phyloP scores from a whole-genome alignment of 75 land plant species.

The Larix kaempferi region DNA sequence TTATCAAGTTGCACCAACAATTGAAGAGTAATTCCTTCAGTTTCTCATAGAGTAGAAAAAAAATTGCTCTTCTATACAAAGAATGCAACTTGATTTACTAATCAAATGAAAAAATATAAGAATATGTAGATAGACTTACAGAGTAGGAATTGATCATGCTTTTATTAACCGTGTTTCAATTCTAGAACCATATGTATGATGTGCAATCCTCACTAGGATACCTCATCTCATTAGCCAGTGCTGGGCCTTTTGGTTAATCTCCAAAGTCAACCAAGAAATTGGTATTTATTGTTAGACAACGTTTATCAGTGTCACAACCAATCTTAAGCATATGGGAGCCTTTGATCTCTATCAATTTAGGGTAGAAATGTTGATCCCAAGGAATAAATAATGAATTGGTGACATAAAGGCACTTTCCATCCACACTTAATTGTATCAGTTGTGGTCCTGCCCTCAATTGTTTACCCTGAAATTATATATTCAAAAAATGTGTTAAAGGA shows the following conservation, averaged over 20 bases:
- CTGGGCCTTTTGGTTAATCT: conserved; percentile 34
- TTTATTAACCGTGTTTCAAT: too few relatives aligned
- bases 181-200: too few relatives aligned
- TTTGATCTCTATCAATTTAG: conserved; percentile 24
- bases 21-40: too few relatives aligned
- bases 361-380: conserved; percentile 46
- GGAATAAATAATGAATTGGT: conserved; percentile 46
- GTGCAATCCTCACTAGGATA: too few relatives aligned
- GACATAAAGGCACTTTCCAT: conserved; percentile 45
- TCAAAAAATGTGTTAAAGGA: conserved; percentile 20
- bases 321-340: conserved; percentile 46
- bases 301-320: conserved; percentile 35
- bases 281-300: too few relatives aligned
- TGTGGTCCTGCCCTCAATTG: conserved; percentile 45
- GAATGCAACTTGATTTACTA: too few relatives aligned
- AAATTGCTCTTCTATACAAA: too few relatives aligned
- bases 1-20: too few relatives aligned
- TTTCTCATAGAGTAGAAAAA: too few relatives aligned
- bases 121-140: too few relatives aligned
- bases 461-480: conserved; percentile 23
- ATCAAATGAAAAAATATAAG: too few relatives aligned
- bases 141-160: conserved; percentile 14
- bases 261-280: conserved; percentile 39
- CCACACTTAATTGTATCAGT: conserved; percentile 46
- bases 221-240: too few relatives aligned